A percentile compares a stretch with the other conserved stretches of the same genome.
These are phyloP conservation scores for Fusarium chaquense DNA, from an alignment of 2,329 filamentous ascomycete genomes.

Conservation along the genomic window DNA sequence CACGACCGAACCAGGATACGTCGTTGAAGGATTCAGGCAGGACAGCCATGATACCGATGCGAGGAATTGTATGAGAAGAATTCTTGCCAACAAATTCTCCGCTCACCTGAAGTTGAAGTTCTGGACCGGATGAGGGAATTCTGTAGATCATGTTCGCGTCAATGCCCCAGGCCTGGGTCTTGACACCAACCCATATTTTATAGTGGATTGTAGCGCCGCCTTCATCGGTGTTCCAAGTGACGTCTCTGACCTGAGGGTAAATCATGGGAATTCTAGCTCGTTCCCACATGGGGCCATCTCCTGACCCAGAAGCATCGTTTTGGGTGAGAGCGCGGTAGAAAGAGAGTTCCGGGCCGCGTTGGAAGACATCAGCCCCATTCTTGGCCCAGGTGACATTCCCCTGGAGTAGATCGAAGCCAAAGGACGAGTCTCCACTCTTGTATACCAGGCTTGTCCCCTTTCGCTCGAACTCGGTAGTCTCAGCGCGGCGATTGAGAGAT, in stretches of 20 bases:
- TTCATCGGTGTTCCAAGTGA: not conserved
- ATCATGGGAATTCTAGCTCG: slow-evolving; percentile 7
- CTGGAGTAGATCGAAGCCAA: not conserved
- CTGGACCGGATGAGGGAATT: not conserved
- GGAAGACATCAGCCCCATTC: not conserved
- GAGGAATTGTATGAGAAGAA: slow-evolving; percentile 4
- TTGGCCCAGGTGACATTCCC: slow-evolving; percentile 17
- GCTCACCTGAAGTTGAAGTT: not conserved
- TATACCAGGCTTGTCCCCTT: not conserved
- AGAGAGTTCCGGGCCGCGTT: slow-evolving; percentile 5
- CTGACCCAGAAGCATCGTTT: slow-evolving; percentile 5
- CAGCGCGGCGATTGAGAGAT: not conserved
- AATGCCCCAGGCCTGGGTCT: slow-evolving; percentile 17
- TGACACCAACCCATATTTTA: slow-evolving; percentile 25
- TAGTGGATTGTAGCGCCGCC: not conserved
- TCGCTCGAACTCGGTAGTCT: not conserved
- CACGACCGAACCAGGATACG: slow-evolving; percentile 25
- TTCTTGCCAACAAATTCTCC: slow-evolving; percentile 16
- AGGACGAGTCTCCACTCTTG: not conserved
- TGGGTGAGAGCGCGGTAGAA: slow-evolving; percentile 25
- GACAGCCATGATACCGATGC: slow-evolving; percentile 17
- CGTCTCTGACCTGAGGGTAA: slow-evolving; percentile 9
- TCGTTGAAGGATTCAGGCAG: not conserved
- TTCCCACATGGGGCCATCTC: slow-evolving; percentile 19
- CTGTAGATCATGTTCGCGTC: slow-evolving; percentile 24